Evolutionary conservation across 2,329 filamentous ascomycete species (phyloP), one percentile per base, ranked within the genome.

Genomic region (Fusarium denticulatum): DNA sequence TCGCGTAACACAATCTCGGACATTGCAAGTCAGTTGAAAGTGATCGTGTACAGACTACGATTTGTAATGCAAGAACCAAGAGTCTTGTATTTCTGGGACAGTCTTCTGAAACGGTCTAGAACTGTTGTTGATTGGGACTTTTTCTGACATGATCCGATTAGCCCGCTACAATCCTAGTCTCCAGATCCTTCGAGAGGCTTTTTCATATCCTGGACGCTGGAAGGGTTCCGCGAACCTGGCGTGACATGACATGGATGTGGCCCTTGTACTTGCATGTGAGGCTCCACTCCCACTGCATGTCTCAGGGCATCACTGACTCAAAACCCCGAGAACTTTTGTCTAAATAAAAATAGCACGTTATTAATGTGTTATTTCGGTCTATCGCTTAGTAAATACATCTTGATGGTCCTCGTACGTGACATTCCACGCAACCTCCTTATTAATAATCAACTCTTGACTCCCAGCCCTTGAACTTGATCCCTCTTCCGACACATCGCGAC

Each of bases 381-480:
- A 36, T 18, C n/a, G 55, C 7, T 47, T 36, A 13, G 24, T 49
- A 36, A 47, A 58, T 49, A 36, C 55, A 49, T 57, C 13, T 26
- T 64, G 60, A 10, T 57, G 42, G 14, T 64, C 50, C 24, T 75
- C 73, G 3, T 73, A 72, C 7, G 67, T 69, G 13, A 75, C 49
- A 10, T 69, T 39, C 72, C 70, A 75, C 5, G 47, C 62, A 7
- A 75, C 70, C 39, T 74, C 64, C 56, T 74, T 76, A 20, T 63
- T 76, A 20, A 75, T 76, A 13, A 76, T 76, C 61, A 76, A 43
- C 10, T 76, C 73, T 14, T 75, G 73, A 46, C 73, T 76, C 10
- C 73, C 73, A n/a, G 59, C 58, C 7, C 73, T 60, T 14, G 67
- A 76, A 14, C 45, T 57, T 20, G 55, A 47, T 14, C 50, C 71